phyloP scores from a whole-genome alignment of 805 yeast species.

The Saturnispora sanitii region DNA sequence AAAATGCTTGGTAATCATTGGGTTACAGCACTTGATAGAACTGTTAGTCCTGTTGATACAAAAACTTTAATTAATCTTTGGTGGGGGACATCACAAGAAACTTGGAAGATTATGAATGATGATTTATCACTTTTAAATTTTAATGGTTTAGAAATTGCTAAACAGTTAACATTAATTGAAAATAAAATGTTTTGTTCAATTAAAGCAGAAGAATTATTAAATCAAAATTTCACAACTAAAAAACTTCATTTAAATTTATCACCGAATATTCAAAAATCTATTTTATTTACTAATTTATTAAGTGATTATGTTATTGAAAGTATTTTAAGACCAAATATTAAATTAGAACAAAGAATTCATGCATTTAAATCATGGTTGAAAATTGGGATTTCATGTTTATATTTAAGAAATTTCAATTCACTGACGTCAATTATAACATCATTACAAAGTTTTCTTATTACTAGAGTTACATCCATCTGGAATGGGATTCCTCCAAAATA shows the following conservation, averaged over 20 bases:
- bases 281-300: conserved; percentile 60
- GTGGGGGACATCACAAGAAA: conserved; percentile 42
- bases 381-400: conserved; percentile 60
- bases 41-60: conserved; percentile 24
- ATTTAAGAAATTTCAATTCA: conserved; percentile 67
- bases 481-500: conserved; percentile 47
- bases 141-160: conserved; percentile 67
- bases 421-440: conserved; percentile 72
- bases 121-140: conserved; percentile 45
- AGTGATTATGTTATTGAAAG: conserved; percentile 68
- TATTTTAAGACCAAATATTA: conserved; percentile 43
- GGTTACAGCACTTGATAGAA: conserved; percentile 19
- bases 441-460: conserved; percentile 60
- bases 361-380: conserved; percentile 64
- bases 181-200: conserved; percentile 54
- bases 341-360: conserved; percentile 39
- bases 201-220: conserved; percentile 54
- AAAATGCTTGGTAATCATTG: conserved; percentile 41
- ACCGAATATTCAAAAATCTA: conserved; percentile 51
- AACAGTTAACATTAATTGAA: conserved; percentile 67
- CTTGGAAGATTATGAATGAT: conserved; percentile 48
- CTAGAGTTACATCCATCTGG: conserved; percentile 57
- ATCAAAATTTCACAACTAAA: conserved; percentile 52
- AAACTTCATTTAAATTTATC: conserved; percentile 49
- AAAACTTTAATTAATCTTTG: conserved; percentile 33